Base-by-base conservation (phyloP, 2,329 filamentous ascomycete species). In the Diaporthe helianthi region DNA sequence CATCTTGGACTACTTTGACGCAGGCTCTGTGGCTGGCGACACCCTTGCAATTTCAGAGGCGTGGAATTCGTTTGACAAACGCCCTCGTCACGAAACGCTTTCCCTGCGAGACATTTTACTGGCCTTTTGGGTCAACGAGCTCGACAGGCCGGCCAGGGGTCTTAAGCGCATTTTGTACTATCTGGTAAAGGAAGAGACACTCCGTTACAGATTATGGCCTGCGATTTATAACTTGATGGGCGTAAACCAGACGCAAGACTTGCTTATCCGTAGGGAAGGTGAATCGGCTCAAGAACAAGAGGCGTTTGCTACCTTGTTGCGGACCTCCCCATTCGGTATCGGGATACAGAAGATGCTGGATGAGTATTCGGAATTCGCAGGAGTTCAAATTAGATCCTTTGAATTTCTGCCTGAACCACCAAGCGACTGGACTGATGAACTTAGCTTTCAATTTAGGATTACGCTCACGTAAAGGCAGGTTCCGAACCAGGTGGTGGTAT, bases 221-320 rank as follows among this genome's bases (percentile, higher is more conserved):
- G 2, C 1, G 1, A n/a, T 49, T 4, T 63, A 63, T 4, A 1
- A 2, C 2, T 1, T 49, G 2, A 12, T 49, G 41, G n/a, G n/a
- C 2, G 5, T 9, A 10, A 1, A n/a, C 9, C 15, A n/a, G 17
- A 61, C 4, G 1, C 2, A 1, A 24, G 2, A 6, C 0, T 5
- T 63, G 1, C 1, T 36, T 2, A 12, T 63, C 12, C 58, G 17
- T 5, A 13, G n/a, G 6, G 13, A 36, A 1, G 1, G 7, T 26
- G n/a, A 3, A 2, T 12, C 29, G 1, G 3, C 58, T 2, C 1
- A 24, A 7, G 44, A 63, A 7, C 3, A 4, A 10, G 29, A 63
- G 19, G 44, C 58, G 3, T 63, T 63, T 6, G 5, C 4, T 4
- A 22, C n/a, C n/a, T 12, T 63, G n/a, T 4, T 24, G 3, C 1